A percentile compares a stretch with the other conserved stretches of the same genome.
Conservation (phyloP, 148 eudicot genomes). For the Vaccinium vitisidaea region DNA sequence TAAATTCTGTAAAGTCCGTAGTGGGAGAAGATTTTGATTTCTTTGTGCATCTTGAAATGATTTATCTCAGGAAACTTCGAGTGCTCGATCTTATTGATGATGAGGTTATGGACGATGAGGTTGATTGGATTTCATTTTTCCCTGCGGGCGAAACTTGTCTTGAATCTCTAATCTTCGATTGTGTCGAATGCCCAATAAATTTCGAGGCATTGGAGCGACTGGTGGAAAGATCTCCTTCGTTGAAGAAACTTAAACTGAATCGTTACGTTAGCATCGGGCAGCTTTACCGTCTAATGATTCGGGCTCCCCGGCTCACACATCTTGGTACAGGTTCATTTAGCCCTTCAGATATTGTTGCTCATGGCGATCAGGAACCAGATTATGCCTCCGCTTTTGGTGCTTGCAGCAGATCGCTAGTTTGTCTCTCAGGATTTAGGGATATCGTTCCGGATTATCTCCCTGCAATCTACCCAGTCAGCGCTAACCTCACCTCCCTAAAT, state of each 20-base stretch:
- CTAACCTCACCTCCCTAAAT: conserved; percentile 73
- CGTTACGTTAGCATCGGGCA: conserved; percentile 50
- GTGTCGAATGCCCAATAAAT: conserved; percentile 60
- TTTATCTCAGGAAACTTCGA: conserved; percentile 54
- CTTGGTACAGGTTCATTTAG: conserved; percentile 82
- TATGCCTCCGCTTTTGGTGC: conserved; percentile 61
- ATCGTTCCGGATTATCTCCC: conserved; percentile 58
- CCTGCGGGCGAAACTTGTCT: conserved; percentile 60
- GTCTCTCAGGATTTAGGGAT: conserved; percentile 80
- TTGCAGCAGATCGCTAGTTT: conserved; percentile 67
- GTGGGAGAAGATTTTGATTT: not conserved
- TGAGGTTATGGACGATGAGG: conserved; percentile 65
- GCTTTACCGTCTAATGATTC: conserved; percentile 55
- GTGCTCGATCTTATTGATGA: conserved; percentile 77
- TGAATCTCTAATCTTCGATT: conserved; percentile 69
- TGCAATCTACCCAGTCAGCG: conserved; percentile 62
- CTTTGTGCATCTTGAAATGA: not conserved
- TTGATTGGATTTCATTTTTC: conserved; percentile 80
- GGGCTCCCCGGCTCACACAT: conserved; percentile 77
- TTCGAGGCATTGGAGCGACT: conserved; percentile 62
- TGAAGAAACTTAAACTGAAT: conserved; percentile 68
- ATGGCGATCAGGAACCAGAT: conserved; percentile 56
- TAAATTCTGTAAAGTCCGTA: not conserved
- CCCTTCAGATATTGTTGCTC: conserved; percentile 35
- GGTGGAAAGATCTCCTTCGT: conserved; percentile 57